Percentiles rank a stretch among this genome's conserved stretches.
These are phyloP conservation scores for Tetraselmis chui DNA, from an alignment of 139 green algal species.

Conservation along the genomic window DNA sequence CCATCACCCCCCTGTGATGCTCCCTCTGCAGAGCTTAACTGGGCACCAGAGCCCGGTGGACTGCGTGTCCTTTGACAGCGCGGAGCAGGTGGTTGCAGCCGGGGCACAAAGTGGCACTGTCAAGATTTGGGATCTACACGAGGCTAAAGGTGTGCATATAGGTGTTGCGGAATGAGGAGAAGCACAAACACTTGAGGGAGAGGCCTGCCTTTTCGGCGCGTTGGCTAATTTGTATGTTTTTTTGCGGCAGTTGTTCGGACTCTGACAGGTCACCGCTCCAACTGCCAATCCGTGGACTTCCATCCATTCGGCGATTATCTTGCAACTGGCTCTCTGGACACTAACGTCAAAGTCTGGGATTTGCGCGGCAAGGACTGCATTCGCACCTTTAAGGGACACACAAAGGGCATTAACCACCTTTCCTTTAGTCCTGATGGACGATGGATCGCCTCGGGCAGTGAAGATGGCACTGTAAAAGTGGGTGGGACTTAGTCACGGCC, in stretches of 20 bases:
- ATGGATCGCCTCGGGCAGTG: conserved; percentile 62
- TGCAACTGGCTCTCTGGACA: conserved; percentile 63
- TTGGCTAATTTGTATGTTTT: too few species aligned
- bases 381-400: conserved; percentile 70
- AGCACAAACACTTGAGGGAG: background rate
- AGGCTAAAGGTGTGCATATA: conserved; percentile 62
- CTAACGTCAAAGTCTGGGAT: conserved; percentile 74
- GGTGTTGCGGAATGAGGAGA: too few species aligned
- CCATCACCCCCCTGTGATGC: background rate
- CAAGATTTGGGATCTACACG: conserved; percentile 75
- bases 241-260: conserved; percentile 48
- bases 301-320: conserved; percentile 53
- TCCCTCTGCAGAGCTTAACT: conserved; percentile 48
- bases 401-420: conserved; percentile 41
- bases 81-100: conserved; percentile 65
- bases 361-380: conserved; percentile 55
- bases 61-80: conserved; percentile 65
- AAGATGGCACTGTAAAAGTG: conserved; percentile 70
- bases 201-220: background rate
- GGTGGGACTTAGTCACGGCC: background rate
- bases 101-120: conserved; percentile 57
- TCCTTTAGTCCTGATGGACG: conserved; percentile 70
- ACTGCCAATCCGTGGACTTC: conserved; percentile 61
- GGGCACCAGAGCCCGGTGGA: conserved; percentile 60
- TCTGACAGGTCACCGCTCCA: conserved; percentile 59